A percentile compares a stretch with the other conserved stretches of the same genome.
Evolutionary conservation across 768 basidiomycete genomes (phyloP).

Genomic region (Pleurotus platypus): DNA sequence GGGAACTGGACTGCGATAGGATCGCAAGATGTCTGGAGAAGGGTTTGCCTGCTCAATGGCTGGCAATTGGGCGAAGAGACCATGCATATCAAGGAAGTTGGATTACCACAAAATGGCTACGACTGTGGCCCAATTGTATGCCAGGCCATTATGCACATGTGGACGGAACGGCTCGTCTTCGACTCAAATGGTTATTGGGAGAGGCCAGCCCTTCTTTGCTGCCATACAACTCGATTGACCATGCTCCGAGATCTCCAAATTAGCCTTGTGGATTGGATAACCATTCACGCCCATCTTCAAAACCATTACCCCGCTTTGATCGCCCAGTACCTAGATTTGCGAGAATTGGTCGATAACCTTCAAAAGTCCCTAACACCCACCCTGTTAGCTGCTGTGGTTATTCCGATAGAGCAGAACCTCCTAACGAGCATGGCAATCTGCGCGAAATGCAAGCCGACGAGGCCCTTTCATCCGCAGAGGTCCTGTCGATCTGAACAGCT

Average conservation of each 20-base stretch:
- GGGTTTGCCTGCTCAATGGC: background rate
- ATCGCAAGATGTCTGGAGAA: background rate
- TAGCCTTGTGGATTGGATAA: too few species aligned
- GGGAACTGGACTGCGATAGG: conserved; percentile 3
- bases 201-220: conserved; percentile 7
- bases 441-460: too few species aligned
- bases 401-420: too few species aligned
- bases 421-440: too few species aligned
- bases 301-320: too few species aligned
- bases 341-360: too few species aligned
- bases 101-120: conserved; percentile 12
- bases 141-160: conserved; percentile 9
- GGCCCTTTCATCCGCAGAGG: too few species aligned
- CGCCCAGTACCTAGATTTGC: too few species aligned
- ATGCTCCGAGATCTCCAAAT: background rate
- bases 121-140: conserved; percentile 11
- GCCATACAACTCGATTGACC: background rate
- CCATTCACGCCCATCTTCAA: too few species aligned
- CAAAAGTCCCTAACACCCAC: too few species aligned
- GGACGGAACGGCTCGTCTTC: conserved; percentile 2
- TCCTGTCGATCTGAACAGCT: too few species aligned
- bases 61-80: background rate
- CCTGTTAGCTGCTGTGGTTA: too few species aligned
- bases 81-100: background rate
- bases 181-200: background rate